Evolutionary conservation across 805 yeast genomes (phyloP).

Genomic region (Candida endomychidarum): DNA sequence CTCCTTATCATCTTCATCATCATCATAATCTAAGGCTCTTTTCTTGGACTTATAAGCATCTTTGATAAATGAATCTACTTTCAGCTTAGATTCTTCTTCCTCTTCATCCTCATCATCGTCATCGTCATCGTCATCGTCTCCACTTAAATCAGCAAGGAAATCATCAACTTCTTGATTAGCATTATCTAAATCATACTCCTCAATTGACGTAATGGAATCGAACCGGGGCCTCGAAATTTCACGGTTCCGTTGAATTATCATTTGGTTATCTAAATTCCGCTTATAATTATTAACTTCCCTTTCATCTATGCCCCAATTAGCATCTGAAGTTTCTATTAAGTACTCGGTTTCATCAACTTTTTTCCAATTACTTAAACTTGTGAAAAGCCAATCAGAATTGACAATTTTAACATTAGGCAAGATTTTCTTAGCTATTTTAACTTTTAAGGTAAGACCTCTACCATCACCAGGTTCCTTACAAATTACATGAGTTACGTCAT

Average conservation of each 20-base stretch:
- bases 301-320: constrained; percentile 42
- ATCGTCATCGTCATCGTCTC: constrained; percentile 33
- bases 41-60: constrained; percentile 22
- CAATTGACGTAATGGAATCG: constrained; percentile 30
- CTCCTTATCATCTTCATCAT: constrained; percentile 21
- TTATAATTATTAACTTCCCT: constrained; percentile 47
- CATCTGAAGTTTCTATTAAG: constrained; percentile 51
- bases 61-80: constrained; percentile 27
- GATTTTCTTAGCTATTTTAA: constrained; percentile 69
- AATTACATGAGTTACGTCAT: constrained; percentile 83
- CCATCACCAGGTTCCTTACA: constrained; percentile 59
- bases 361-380: constrained; percentile 78
- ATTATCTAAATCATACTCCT: constrained; percentile 41
- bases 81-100: constrained; percentile 20
- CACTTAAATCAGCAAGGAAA: constrained; percentile 46
- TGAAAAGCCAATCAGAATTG: constrained; percentile 89
- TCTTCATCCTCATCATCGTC: constrained; percentile 26
- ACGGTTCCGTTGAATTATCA: constrained; percentile 16
- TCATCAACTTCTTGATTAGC: constrained; percentile 49
- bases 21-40: constrained; percentile 20
- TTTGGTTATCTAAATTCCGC: constrained; percentile 26
- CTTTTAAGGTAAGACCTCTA: constrained; percentile 67
- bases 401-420: constrained; percentile 71
- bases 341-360: constrained; percentile 63
- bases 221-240: constrained; percentile 28